A percentile compares a stretch with the other conserved stretches of the same genome.
These are phyloP conservation scores for Talaromyces sp. DNA, from an alignment of 2,329 filamentous ascomycete species.

Conservation along the genomic window DNA sequence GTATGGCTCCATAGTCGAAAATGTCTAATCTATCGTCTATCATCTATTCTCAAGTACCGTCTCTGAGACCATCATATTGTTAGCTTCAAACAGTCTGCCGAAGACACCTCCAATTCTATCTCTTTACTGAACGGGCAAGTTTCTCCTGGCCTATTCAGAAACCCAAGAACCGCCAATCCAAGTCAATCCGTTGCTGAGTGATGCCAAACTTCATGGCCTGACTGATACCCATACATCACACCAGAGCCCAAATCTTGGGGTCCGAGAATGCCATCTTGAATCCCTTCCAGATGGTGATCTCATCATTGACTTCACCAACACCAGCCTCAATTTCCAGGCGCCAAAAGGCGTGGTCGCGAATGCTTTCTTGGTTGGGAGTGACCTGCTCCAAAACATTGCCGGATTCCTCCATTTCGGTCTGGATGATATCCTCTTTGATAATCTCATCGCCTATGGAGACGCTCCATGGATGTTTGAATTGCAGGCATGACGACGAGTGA, in stretches of 20 bases:
- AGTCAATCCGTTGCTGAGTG: conserved; percentile 1
- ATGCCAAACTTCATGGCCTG: not conserved
- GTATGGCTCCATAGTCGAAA: not conserved
- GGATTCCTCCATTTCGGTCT: no score
- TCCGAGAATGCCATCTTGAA: conserved; percentile 32
- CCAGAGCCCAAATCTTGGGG: conserved; percentile 27
- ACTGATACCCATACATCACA: no score
- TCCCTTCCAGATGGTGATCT: conserved; percentile 27
- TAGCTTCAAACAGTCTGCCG: not conserved
- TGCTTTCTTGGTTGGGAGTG: no score
- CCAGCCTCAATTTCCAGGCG: conserved; percentile 38
- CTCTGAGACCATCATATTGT: not conserved
- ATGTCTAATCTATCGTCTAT: not conserved
- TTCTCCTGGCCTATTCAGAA: not conserved
- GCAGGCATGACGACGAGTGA: no score
- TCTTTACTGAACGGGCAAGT: not conserved
- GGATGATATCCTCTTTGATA: no score
- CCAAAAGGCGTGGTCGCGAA: conserved; percentile 33
- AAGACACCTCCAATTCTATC: not conserved
- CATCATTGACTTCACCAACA: conserved; percentile 38
- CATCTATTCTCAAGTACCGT: not conserved
- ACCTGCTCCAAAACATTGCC: no score
- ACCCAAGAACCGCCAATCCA: conserved; percentile 5
- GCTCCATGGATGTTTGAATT: no score
- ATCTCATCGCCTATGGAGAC: no score